phyloP scores from a whole-genome alignment of 2,329 filamentous ascomycete genomes.

The Basipetospora chlamydospora region DNA sequence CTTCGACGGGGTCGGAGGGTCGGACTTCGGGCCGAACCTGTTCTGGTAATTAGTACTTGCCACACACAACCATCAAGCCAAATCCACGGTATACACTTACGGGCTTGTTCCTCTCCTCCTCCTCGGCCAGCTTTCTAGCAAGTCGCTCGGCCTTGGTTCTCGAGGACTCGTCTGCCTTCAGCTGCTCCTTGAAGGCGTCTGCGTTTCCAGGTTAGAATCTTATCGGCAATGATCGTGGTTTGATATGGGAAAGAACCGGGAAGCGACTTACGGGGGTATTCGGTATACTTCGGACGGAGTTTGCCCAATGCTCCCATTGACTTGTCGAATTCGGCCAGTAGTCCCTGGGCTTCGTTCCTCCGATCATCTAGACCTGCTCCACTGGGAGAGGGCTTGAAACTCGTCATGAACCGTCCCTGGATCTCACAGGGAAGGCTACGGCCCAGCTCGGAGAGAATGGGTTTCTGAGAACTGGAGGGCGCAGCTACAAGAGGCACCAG shows the following conservation, averaged over 20 bases:
- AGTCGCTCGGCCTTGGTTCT: constrained; percentile 31
- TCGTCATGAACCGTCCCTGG: constrained; percentile 25
- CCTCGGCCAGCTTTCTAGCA: constrained; percentile 26
- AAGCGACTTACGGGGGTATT: constrained; percentile 28
- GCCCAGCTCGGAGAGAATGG: constrained; percentile 23
- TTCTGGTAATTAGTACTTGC: neutral
- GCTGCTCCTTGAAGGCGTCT: constrained; percentile 30
- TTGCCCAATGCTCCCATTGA: constrained; percentile 26
- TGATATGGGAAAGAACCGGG: too few relatives aligned
- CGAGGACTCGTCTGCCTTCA: constrained; percentile 28
- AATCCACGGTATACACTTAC: constrained; percentile 13
- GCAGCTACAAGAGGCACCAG: constrained; percentile 26
- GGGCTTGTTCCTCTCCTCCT: constrained; percentile 24
- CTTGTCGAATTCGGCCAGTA: constrained; percentile 26
- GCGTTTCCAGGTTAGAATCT: neutral
- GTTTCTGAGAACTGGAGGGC: constrained; percentile 22
- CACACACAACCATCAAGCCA: too few relatives aligned
- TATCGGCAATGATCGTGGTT: too few relatives aligned
- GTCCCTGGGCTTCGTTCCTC: constrained; percentile 21
- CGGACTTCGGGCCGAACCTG: constrained; percentile 26
- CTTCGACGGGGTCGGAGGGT: constrained; percentile 29
- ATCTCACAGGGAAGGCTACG: constrained; percentile 27
- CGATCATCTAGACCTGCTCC: constrained; percentile 26
- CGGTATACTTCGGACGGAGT: constrained; percentile 29
- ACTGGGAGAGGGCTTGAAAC: constrained; percentile 24